Percentiles rank a stretch among this genome's conserved stretches.
These are phyloP conservation scores for Blastocystis sp. DNA, from an alignment of 352 stramenopile genomes.

Conservation along the genomic window DNA sequence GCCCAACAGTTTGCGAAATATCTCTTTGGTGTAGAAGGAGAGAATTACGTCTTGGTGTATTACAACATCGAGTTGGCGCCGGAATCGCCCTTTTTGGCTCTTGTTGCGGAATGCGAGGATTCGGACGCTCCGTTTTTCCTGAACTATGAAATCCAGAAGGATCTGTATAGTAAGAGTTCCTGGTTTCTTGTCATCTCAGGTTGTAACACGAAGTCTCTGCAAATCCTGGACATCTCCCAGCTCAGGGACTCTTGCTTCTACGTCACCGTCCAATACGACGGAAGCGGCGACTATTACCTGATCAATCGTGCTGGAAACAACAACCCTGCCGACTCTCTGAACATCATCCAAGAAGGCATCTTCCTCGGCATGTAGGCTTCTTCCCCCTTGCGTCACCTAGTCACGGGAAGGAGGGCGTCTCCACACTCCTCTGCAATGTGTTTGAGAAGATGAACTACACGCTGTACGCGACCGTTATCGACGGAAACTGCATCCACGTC, in stretches of 20 bases:
- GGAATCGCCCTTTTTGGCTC: background rate
- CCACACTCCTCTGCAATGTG: background rate
- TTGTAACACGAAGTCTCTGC: background rate
- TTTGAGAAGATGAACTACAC: constrained; percentile 44
- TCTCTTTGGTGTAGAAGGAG: background rate
- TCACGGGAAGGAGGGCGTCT: background rate
- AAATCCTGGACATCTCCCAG: background rate
- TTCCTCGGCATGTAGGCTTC: background rate
- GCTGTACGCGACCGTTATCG: constrained; percentile 23
- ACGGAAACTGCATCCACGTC: constrained; percentile 16
- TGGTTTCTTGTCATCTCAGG: background rate
- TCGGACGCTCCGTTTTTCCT: background rate
- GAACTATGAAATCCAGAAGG: background rate
- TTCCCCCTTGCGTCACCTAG: background rate
- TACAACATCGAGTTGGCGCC: background rate
- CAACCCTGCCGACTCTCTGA: background rate
- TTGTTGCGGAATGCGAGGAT: background rate
- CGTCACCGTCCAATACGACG: constrained; percentile 15
- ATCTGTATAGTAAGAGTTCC: background rate
- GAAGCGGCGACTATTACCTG: constrained; percentile 3
- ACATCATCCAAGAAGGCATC: constrained; percentile 34
- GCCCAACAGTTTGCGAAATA: background rate
- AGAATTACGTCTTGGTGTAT: background rate
- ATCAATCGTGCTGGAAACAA: constrained; percentile 5
- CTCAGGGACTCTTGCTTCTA: constrained; percentile 27